Conservation (phyloP, 768 basidiomycete genomes). For the Boletus subparvulus region DNA sequence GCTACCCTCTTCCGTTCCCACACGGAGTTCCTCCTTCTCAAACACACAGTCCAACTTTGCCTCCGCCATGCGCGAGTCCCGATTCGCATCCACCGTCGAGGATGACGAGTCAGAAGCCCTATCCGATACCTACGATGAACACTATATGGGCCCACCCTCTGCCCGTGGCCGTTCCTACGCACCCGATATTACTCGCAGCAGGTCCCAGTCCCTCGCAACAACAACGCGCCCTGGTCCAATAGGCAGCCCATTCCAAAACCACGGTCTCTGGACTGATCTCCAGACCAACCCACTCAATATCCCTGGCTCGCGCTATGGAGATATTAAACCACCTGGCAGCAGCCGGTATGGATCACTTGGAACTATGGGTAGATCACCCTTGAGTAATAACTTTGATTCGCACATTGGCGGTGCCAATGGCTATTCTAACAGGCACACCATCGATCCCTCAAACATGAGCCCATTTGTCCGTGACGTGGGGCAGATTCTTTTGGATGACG, state of each 20-base stretch:
- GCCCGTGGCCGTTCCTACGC: conserved; percentile 59
- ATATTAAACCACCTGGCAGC: conserved; percentile 58
- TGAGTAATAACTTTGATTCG: conserved; percentile 50
- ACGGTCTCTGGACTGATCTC: conserved; percentile 57
- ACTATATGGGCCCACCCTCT: conserved; percentile 41
- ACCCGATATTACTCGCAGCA: conserved; percentile 65
- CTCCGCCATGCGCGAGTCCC: conserved; percentile 62
- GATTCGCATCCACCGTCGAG: conserved; percentile 77
- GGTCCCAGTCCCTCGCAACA: conserved; percentile 75
- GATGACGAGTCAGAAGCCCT: conserved; percentile 73
- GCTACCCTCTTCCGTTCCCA: conserved; percentile 55
- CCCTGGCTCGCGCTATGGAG: conserved; percentile 52
- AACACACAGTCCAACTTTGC: conserved; percentile 56
- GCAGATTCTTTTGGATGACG: conserved; percentile 74
- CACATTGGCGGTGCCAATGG: conserved; percentile 49
- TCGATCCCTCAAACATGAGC: conserved; percentile 74
- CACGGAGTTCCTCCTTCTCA: conserved; percentile 70
- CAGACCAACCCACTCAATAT: conserved; percentile 58
- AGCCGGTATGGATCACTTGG: conserved; percentile 69
- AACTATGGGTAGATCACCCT: conserved; percentile 54
- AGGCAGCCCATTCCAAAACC: conserved; percentile 45
- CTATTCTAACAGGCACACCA: conserved; percentile 41
- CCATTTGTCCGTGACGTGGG: conserved; percentile 85
- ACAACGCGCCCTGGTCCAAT: conserved; percentile 51
- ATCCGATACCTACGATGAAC: conserved; percentile 63